Evolutionary conservation across 176 grass and related monocot species (phyloP), one percentile per base, ranked within the genome.

Genomic region (Paspalum notatum): DNA sequence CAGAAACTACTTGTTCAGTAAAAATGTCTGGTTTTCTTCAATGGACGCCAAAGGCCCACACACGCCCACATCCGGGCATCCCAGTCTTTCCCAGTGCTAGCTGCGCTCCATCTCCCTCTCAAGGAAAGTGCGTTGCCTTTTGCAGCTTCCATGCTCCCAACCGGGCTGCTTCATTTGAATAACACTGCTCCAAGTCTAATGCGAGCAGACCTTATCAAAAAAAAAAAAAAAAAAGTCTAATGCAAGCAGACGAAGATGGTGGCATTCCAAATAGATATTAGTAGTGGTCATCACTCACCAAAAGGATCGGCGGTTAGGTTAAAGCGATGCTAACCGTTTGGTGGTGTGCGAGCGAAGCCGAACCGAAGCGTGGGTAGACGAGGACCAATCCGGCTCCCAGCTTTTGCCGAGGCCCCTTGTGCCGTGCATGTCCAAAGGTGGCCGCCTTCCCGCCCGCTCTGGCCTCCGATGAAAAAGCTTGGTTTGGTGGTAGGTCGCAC

Each of bases 51-150:
- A 63, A 63, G 60, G 60, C 60, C 42, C 22, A n/a, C 22, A 0
- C n/a, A n/a, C n/a, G n/a, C n/a, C n/a, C n/a, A n/a, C n/a, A n/a
- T n/a, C n/a, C n/a, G n/a, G n/a, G n/a, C n/a, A n/a, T n/a, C n/a
- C n/a, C n/a, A n/a, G n/a, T n/a, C n/a, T 32, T 32, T 32, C 32
- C 32, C 32, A 3, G 32, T 32, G 32, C 3, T 32, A 32, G 32
- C 32, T 32, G 32, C 32, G n/a, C 32, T 32, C 32, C 32, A 32
- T 32, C 32, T 32, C 32, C 41, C 56, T 48, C 76, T 50, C 11
- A 65, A 56, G 78, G 76, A 80, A 86, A 86, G 68, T 7, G 12
- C 4, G 47, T 4, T 55, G 76, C 59, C 76, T 86, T 86, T 66
- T 58, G 68, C 69, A 66, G 16, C 68, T 16, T 22, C 39, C 12